These are phyloP conservation scores for Zoysia japonica DNA, from an alignment of 176 grass and related monocot species.

Conservation along the genomic window DNA sequence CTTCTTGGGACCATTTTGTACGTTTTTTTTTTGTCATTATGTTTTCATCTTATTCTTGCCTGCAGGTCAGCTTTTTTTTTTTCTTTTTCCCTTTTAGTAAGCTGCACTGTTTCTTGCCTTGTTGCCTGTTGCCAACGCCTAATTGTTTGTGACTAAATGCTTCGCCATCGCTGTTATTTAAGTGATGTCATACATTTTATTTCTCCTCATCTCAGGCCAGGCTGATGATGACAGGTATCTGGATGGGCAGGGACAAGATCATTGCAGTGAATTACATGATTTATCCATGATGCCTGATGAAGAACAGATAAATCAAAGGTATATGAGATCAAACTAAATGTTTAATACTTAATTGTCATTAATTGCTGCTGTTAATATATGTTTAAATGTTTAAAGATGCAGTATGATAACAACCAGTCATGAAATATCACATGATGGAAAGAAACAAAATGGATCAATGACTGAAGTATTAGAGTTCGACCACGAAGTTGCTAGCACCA, in stretches of 20 bases:
- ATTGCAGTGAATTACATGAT: constrained; percentile 27
- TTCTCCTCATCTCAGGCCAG: constrained; percentile 43
- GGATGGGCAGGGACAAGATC: constrained; percentile 37
- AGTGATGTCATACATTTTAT: constrained; percentile 8
- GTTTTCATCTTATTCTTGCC: neutral
- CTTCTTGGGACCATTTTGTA: constrained; percentile 10
- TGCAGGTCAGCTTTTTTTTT: neutral
- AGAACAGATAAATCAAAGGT: constrained; percentile 53
- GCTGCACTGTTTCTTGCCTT: neutral
- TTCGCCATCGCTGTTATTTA: constrained; percentile 6
- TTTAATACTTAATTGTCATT: constrained; percentile 20
- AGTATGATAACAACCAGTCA: constrained; percentile 49
- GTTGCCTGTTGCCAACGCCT: neutral
- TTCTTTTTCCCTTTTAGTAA: neutral
- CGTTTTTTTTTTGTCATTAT: neutral
- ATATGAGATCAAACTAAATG: constrained; percentile 15
- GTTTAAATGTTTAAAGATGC: constrained; percentile 38
- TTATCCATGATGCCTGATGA: constrained; percentile 31
- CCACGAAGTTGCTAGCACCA: constrained; percentile 36
- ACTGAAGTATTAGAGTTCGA: constrained; percentile 38
- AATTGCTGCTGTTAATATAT: constrained; percentile 36
- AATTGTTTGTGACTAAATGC: neutral
- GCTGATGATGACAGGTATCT: constrained; percentile 11
- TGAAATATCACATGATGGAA: constrained; percentile 43
- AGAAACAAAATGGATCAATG: constrained; percentile 35